Evolutionary conservation across 352 stramenopile genomes (phyloP).

Genomic region (Globisporangium rhizosaccharum): DNA sequence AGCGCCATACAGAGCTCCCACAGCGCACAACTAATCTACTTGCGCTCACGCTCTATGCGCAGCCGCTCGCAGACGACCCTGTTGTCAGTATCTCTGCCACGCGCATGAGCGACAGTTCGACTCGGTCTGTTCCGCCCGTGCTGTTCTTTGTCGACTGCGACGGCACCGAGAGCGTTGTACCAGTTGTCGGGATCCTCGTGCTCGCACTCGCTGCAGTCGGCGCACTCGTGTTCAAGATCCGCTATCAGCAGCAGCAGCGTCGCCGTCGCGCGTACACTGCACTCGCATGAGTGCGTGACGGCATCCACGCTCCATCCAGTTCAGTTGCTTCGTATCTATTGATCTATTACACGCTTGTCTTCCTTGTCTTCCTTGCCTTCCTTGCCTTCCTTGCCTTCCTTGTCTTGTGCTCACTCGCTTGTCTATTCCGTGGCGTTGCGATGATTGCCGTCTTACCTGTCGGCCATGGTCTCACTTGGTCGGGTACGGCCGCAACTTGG

Average conservation of each 20-base stretch:
- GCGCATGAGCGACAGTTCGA: too few species aligned
- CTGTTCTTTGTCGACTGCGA: neutral
- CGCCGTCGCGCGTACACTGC: neutral
- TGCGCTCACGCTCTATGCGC: too few species aligned
- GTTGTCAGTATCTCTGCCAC: too few species aligned
- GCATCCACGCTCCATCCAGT: neutral
- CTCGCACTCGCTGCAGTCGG: neutral
- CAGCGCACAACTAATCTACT: too few species aligned
- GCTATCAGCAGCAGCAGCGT: neutral
- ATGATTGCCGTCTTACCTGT: too few species aligned
- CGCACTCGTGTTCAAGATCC: neutral
- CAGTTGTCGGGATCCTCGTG: constrained; percentile 19
- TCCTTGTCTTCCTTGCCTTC: too few species aligned
- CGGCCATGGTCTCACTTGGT: constrained; percentile 16
- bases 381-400: too few species aligned
- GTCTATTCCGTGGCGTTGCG: constrained; percentile 19
- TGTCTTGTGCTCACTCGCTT: too few species aligned
- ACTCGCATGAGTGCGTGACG: neutral
- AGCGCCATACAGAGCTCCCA: too few species aligned
- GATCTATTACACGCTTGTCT: too few species aligned
- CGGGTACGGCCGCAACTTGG: constrained; percentile 40
- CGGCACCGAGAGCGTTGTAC: constrained; percentile 35
- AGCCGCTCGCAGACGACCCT: too few species aligned
- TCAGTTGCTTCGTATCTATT: neutral
- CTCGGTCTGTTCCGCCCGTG: constrained; percentile 2